Base-by-base conservation (phyloP, 495 filamentous ascomycete species). In the Wilcoxina mikolae region DNA sequence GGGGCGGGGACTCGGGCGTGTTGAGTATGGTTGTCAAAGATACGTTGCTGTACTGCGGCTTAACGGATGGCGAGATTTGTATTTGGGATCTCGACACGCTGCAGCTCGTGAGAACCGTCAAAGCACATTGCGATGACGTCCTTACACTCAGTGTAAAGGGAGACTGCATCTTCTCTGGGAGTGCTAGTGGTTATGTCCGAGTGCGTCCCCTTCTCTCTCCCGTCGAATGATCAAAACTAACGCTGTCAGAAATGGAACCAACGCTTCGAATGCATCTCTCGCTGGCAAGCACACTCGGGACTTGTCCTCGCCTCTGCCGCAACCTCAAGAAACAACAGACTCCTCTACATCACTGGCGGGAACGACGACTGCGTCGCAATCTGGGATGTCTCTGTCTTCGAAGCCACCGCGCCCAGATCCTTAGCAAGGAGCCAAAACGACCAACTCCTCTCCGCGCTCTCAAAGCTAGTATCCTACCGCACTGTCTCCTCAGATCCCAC, bases 71-170 rank as follows among this genome's bases (percentile, higher is more conserved):
- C n/a, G 80, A 93, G 39, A 76, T 98, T 50, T 89, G 95, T 65
- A 80, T 96, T 15, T 98, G 91, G 91, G 94, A 98, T 61, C 72
- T 96, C 12, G 91, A 98, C 65, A 95, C 91, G 1, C 79, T 81
- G 56, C 91, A 98, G 71, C 81, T 91, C 47, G 73, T 98, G 18
- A 76, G 90, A 53, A 85, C 80, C 7, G 80, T 95, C 58, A 85
- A 83, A 59, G 76, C 80, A 18, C 82, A 89, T 56, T 80, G 77
- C 20, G 83, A 82, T 5, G 93, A 95, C 65, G 75, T 98, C 43
- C 86, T 90, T 71, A 81, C 86, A 7, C 72, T 98, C 47, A 76
- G 81, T 51, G 82, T 95, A 61, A 85, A 84, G 5, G 82, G 84
- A 60, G 84, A 86, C 2, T 80, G 83, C 45, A 74, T 95, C 15